These are phyloP conservation scores for Microdochium bolleyi DNA, from an alignment of 2,329 filamentous ascomycete species.

Conservation along the genomic window DNA sequence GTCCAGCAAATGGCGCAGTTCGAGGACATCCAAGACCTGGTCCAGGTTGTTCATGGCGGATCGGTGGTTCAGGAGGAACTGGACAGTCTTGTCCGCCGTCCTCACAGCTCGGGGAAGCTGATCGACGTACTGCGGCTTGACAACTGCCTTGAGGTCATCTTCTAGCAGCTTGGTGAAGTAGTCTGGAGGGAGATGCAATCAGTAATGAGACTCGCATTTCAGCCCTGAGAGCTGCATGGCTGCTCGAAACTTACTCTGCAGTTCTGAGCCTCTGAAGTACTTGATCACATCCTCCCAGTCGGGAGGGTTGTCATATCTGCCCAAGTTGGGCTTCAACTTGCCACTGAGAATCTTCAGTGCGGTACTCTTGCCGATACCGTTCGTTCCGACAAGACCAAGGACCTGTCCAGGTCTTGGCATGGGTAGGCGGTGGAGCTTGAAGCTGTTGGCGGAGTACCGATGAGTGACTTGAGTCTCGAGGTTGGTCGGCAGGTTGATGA, in stretches of 20 bases:
- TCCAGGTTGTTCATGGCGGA: constrained; percentile 72
- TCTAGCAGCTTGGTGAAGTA: constrained; percentile 99
- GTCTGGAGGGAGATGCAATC: constrained; percentile 42
- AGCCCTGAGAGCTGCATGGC: no score
- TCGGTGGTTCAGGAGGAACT: constrained; percentile 68
- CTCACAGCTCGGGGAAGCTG: constrained; percentile 93
- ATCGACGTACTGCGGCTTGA: constrained; percentile 99
- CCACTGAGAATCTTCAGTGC: constrained; percentile 97
- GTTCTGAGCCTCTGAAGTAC: constrained; percentile 93
- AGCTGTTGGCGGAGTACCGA: constrained; percentile 98
- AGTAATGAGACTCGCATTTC: constrained; percentile 1
- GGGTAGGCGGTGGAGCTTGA: constrained; percentile 95
- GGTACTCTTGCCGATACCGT: constrained; percentile 99
- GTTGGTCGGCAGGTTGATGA: constrained; percentile 99
- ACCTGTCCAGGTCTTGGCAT: constrained; percentile 95
- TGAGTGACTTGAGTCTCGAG: constrained; percentile 97
- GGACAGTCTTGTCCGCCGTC: constrained; percentile 71
- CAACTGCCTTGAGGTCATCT: constrained; percentile 93
- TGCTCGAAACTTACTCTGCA: constrained; percentile 82
- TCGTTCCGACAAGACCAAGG: constrained; percentile 92
- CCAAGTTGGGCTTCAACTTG: constrained; percentile 97
- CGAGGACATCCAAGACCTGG: constrained; percentile 74
- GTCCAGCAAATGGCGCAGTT: constrained; percentile 82
- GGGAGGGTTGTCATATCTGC: constrained; percentile 88
- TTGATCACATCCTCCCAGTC: constrained; percentile 99